Conservation (phyloP, 2,329 filamentous ascomycete genomes). For the Exophiala spinifera region DNA sequence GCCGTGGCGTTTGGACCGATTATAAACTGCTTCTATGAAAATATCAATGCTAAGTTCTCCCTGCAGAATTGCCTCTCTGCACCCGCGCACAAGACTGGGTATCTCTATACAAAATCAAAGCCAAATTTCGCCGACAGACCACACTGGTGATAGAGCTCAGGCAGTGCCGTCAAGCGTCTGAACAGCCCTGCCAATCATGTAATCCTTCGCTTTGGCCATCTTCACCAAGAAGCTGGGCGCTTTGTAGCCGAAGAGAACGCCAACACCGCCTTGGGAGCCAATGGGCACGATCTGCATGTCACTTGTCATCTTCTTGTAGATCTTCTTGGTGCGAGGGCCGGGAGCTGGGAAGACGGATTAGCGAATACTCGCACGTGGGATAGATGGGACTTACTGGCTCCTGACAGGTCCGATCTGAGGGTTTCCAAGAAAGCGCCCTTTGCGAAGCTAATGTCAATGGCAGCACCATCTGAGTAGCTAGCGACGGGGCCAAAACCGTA, state of each 20-base stretch:
- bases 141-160: constrained; percentile 5
- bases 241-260: constrained; percentile 37
- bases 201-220: constrained; percentile 39
- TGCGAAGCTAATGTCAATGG: constrained; percentile 27
- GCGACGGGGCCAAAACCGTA: constrained; percentile 28
- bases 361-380: not conserved
- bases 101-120: constrained; percentile 18
- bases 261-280: constrained; percentile 39
- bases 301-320: constrained; percentile 34
- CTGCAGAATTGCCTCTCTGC: not conserved
- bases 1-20: not conserved
- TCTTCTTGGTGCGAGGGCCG: constrained; percentile 31
- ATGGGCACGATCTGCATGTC: constrained; percentile 41
- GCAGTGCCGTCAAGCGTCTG: constrained; percentile 29
- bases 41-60: not conserved
- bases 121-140: constrained; percentile 1
- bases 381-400: constrained; percentile 21
- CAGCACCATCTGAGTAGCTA: constrained; percentile 29
- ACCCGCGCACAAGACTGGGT: constrained; percentile 16
- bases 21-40: not conserved
- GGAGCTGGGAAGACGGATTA: constrained; percentile 15
- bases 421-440: constrained; percentile 25
- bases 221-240: constrained; percentile 39
- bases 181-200: constrained; percentile 33
- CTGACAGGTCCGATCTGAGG: constrained; percentile 27